Evolutionary conservation across 495 filamentous ascomycete genomes (phyloP).

Genomic region (Schizothecium vesticola): DNA sequence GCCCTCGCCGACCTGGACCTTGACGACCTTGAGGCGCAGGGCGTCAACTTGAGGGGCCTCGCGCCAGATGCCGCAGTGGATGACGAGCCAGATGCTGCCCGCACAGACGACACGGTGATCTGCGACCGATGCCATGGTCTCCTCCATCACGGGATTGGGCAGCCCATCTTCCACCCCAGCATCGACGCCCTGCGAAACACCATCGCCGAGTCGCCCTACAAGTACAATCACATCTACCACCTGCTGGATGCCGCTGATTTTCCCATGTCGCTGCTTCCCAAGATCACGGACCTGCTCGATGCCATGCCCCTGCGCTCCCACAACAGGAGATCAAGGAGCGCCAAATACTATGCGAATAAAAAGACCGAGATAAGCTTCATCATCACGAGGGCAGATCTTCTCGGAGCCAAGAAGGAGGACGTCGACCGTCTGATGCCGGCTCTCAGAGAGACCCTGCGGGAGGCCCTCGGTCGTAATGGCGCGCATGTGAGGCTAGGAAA

Average conservation of each 20-base stretch:
- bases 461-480: conserved; percentile 57
- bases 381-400: conserved; percentile 80
- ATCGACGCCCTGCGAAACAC: conserved; percentile 71
- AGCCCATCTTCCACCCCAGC: conserved; percentile 68
- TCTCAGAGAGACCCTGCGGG: conserved; percentile 63
- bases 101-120: conserved; percentile 38
- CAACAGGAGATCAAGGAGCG: conserved; percentile 64
- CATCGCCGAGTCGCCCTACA: conserved; percentile 79
- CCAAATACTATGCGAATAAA: conserved; percentile 56
- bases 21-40: conserved; percentile 38
- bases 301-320: conserved; percentile 61
- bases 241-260: conserved; percentile 98
- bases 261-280: conserved; percentile 79
- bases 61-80: conserved; percentile 12
- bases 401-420: conserved; percentile 73
- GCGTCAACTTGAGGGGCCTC: conserved; percentile 35
- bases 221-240: conserved; percentile 89
- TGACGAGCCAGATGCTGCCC: conserved; percentile 2
- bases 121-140: conserved; percentile 87
- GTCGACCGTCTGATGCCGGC: conserved; percentile 82
- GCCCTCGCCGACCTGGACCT: conserved; percentile 37
- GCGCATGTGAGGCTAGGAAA: conserved; percentile 70
- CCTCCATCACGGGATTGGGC: conserved; percentile 63
- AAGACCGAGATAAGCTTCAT: conserved; percentile 76
- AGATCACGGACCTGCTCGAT: conserved; percentile 48